These are phyloP conservation scores for Pythium folliculosum DNA, from an alignment of 352 stramenopile species.

Conservation along the genomic window DNA sequence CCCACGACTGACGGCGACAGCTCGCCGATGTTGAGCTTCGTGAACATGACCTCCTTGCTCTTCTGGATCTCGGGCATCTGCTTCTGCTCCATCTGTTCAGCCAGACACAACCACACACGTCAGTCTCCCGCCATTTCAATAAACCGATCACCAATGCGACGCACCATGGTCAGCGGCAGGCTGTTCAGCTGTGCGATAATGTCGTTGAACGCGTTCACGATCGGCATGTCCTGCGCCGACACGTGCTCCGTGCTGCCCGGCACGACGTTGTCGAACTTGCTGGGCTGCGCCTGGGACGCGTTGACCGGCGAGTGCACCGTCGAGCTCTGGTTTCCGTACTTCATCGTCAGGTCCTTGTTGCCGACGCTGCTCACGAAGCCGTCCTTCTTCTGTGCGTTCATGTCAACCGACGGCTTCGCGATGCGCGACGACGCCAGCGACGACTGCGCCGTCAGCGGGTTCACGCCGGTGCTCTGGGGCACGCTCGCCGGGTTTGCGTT, in stretches of 20 bases:
- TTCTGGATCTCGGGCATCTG: slow-evolving; percentile 86
- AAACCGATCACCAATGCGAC: slow-evolving; percentile 14
- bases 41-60: slow-evolving; percentile 86
- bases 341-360: slow-evolving; percentile 85
- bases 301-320: slow-evolving; percentile 59
- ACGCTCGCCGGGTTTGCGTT: slow-evolving; percentile 31
- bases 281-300: slow-evolving; percentile 19
- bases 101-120: slow-evolving; percentile 19
- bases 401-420: slow-evolving; percentile 79
- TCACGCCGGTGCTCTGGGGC: slow-evolving; percentile 69
- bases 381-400: slow-evolving; percentile 80
- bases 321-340: slow-evolving; percentile 82
- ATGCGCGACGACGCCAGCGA: slow-evolving; percentile 74
- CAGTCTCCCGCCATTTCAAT: slow-evolving; percentile 9
- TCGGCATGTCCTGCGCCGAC: slow-evolving; percentile 67
- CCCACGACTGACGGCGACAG: slow-evolving; percentile 71
- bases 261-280: slow-evolving; percentile 54
- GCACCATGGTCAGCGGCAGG: slow-evolving; percentile 82
- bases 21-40: slow-evolving; percentile 83
- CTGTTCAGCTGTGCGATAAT: slow-evolving; percentile 70
- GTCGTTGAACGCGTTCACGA: slow-evolving; percentile 83
- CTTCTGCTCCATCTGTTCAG: slow-evolving; percentile 86
- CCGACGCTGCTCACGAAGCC: slow-evolving; percentile 83
- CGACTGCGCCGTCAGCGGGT: slow-evolving; percentile 55
- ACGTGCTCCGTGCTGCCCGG: slow-evolving; percentile 78